Conservation (phyloP, 1,284 basidiomycete genomes). For the Calocybe gambosa region DNA sequence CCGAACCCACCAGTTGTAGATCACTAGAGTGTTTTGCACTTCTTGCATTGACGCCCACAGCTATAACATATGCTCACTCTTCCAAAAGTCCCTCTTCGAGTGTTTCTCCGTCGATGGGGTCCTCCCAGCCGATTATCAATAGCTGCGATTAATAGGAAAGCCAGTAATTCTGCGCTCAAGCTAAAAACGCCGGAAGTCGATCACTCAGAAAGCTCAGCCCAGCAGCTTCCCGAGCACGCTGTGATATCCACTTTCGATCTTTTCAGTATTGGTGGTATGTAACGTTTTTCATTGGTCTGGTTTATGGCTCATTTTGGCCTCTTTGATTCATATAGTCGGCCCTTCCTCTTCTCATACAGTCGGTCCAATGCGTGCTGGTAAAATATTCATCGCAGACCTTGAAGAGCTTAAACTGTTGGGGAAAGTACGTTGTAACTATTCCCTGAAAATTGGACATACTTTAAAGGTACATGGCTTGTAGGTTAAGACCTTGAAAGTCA, state of each 20-base stretch:
- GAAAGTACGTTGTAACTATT: constrained; percentile 39
- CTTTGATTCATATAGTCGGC: constrained; percentile 28
- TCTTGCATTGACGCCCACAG: background rate
- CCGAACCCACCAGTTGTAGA: constrained; percentile 11
- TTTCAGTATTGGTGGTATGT: constrained; percentile 83
- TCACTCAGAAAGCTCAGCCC: constrained; percentile 12
- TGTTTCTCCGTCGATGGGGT: constrained; percentile 2
- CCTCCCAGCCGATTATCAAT: background rate
- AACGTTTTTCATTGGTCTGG: constrained; percentile 23
- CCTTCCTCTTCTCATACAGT: constrained; percentile 55
- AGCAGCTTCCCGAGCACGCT: constrained; percentile 67
- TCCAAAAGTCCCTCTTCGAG: constrained; percentile 5
- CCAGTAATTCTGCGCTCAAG: constrained; percentile 9
- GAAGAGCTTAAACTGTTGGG: constrained; percentile 65
- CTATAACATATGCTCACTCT: constrained; percentile 8
- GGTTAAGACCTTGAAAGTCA: constrained; percentile 80
- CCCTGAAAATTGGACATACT: background rate
- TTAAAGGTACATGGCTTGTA: constrained; percentile 22
- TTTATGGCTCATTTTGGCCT: constrained; percentile 7
- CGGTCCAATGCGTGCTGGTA: constrained; percentile 89
- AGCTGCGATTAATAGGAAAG: background rate
- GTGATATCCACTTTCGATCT: constrained; percentile 92
- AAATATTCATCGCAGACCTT: constrained; percentile 81
- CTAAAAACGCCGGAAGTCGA: constrained; percentile 7
- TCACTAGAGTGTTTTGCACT: background rate